These are phyloP conservation scores for Delitschia confertaspora DNA, from an alignment of 495 filamentous ascomycete species.

Conservation along the genomic window DNA sequence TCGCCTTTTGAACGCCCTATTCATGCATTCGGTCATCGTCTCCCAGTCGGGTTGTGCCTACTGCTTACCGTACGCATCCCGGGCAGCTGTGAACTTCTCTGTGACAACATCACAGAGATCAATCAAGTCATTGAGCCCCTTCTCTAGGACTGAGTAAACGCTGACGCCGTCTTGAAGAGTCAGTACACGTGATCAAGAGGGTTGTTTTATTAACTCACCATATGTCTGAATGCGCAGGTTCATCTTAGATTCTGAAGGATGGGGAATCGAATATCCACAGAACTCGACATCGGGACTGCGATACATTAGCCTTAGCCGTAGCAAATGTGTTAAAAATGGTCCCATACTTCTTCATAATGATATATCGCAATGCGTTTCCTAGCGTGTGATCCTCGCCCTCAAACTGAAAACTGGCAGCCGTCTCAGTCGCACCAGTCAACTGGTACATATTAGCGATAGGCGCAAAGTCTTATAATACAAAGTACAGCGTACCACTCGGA, in stretches of 20 bases:
- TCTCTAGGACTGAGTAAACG: conserved; percentile 75
- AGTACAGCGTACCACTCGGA: conserved; percentile 18
- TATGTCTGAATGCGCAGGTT: conserved; percentile 94
- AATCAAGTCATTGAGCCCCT: conserved; percentile 78
- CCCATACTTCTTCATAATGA: conserved; percentile 96
- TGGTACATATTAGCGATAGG: neutral
- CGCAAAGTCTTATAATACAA: conserved; percentile 6
- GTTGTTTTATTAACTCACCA: conserved; percentile 55
- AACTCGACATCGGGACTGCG: conserved; percentile 85
- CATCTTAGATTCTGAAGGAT: conserved; percentile 94
- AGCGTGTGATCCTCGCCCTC: conserved; percentile 87
- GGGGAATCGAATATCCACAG: conserved; percentile 95
- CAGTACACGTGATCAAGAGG: neutral
- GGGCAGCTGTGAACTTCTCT: conserved; percentile 65
- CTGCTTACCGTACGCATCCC: conserved; percentile 51
- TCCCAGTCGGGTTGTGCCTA: neutral
- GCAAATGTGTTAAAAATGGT: neutral
- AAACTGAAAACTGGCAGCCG: conserved; percentile 73
- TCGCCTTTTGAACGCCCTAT: too few species aligned
- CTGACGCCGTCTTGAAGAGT: conserved; percentile 57
- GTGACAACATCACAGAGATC: conserved; percentile 86
- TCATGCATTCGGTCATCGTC: neutral
- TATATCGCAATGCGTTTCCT: conserved; percentile 84
- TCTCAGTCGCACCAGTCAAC: conserved; percentile 34
- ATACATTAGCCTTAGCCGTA: neutral